phyloP scores from a whole-genome alignment of 345 rosid genomes.

The Passiflora organensis region DNA sequence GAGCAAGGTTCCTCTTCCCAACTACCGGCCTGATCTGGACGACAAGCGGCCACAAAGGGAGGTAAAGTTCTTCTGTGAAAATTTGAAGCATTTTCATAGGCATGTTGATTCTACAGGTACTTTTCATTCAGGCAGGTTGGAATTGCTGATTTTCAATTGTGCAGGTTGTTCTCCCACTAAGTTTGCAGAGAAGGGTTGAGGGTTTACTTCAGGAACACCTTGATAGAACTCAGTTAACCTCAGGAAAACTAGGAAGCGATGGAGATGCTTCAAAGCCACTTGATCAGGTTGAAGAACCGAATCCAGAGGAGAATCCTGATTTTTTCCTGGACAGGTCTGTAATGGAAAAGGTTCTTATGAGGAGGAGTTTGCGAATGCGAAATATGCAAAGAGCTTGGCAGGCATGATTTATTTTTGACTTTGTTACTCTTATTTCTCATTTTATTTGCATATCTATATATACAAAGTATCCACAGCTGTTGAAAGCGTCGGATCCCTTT shows the following conservation, averaged over 20 bases:
- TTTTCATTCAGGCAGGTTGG: conserved; percentile 3
- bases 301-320: conserved; percentile 44
- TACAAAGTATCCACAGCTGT: background rate
- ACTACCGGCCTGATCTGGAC: conserved; percentile 95
- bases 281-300: conserved; percentile 40
- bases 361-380: conserved; percentile 85
- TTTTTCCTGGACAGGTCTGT: conserved; percentile 72
- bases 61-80: conserved; percentile 37
- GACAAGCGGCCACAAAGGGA: conserved; percentile 98
- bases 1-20: conserved; percentile 94
- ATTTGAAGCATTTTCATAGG: conserved; percentile 6
- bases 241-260: conserved; percentile 34
- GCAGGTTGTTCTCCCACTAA: conserved; percentile 80
- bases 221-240: conserved; percentile 61
- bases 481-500: background rate
- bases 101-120: background rate
- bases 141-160: conserved; percentile 11
- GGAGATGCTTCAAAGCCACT: conserved; percentile 31
- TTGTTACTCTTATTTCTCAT: background rate
- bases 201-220: conserved; percentile 89
- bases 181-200: conserved; percentile 94
- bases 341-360: conserved; percentile 93
- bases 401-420: conserved; percentile 25
- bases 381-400: conserved; percentile 94
- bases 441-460: background rate